Percentiles rank a stretch among this genome's conserved stretches.
Conservation (phyloP, 768 basidiomycete genomes). For the Suillus fuscotomentosus region DNA sequence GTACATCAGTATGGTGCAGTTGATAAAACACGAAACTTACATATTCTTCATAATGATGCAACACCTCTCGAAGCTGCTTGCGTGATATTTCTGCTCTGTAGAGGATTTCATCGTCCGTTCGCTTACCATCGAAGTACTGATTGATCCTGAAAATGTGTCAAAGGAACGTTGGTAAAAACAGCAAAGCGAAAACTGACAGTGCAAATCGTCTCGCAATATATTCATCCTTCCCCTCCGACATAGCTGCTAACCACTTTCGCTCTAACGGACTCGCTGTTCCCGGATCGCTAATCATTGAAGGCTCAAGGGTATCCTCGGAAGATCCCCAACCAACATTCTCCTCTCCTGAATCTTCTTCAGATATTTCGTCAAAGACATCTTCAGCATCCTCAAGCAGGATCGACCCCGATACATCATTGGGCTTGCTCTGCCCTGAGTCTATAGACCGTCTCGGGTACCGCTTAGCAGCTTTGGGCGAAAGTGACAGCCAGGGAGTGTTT, state of each 20-base stretch:
- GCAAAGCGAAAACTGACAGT: constrained; percentile 46
- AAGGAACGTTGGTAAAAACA: background rate
- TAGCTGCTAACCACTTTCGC: constrained; percentile 84
- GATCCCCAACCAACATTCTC: constrained; percentile 49
- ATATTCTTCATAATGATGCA: constrained; percentile 87
- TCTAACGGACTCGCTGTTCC: constrained; percentile 77
- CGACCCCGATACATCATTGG: constrained; percentile 36
- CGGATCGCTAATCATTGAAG: constrained; percentile 81
- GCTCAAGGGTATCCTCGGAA: constrained; percentile 43
- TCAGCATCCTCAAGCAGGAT: constrained; percentile 32
- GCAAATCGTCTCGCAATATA: constrained; percentile 72
- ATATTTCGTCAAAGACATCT: constrained; percentile 24
- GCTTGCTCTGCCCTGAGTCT: constrained; percentile 42
- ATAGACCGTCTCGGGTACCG: constrained; percentile 44
- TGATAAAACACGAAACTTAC: constrained; percentile 42
- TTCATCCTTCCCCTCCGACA: constrained; percentile 80
- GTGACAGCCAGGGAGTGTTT: constrained; percentile 45
- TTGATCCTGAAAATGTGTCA: constrained; percentile 62
- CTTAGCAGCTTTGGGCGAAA: constrained; percentile 56
- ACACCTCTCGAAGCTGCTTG: constrained; percentile 78
- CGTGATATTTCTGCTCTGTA: constrained; percentile 82
- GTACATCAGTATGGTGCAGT: background rate
- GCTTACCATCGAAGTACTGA: constrained; percentile 92
- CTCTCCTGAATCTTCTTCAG: constrained; percentile 45
- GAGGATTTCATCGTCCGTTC: constrained; percentile 91